Percentiles rank a stretch among this genome's conserved stretches.
phyloP scores from a whole-genome alignment of 192 early-diverging fungal species.

The Entomortierella beljakovae region DNA sequence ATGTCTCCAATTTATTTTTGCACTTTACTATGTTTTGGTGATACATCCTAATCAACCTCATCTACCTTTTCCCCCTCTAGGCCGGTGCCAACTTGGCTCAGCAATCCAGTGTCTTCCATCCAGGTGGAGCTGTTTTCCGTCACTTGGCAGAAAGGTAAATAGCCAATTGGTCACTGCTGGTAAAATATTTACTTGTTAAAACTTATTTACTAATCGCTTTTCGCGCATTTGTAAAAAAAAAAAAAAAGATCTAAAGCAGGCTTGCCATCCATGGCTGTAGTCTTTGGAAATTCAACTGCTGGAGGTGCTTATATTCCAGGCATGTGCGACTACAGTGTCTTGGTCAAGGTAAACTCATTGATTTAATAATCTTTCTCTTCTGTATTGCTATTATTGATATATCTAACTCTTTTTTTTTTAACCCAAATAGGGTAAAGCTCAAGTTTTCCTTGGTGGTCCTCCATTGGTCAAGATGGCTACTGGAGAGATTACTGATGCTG shows the following conservation, averaged over 20 bases:
- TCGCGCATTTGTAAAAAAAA: too few species aligned
- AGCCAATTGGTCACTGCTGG: not conserved
- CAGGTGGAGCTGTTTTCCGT: constrained; percentile 71
- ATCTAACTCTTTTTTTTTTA: not conserved
- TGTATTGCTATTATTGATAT: not conserved
- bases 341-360: constrained; percentile 64
- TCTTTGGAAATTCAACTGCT: constrained; percentile 76
- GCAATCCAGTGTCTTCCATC: constrained; percentile 74
- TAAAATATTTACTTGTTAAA: too few species aligned
- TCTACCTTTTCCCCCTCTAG: constrained; percentile 21
- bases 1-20: constrained; percentile 1
- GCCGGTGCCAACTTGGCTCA: constrained; percentile 75
- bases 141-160: constrained; percentile 63
- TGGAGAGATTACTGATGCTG: constrained; percentile 72
- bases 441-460: constrained; percentile 76
- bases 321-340: constrained; percentile 74
- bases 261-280: constrained; percentile 70
- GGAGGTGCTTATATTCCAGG: constrained; percentile 75
- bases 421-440: constrained; percentile 62
- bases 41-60: too few species aligned
- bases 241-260: constrained; percentile 69
- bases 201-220: too few species aligned
- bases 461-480: constrained; percentile 78
- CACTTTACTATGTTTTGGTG: not conserved
- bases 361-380: not conserved